A percentile compares a stretch with the other conserved stretches of the same genome.
Evolutionary conservation across 2,329 filamentous ascomycete genomes (phyloP).

Genomic region (Apiospora koreana): DNA sequence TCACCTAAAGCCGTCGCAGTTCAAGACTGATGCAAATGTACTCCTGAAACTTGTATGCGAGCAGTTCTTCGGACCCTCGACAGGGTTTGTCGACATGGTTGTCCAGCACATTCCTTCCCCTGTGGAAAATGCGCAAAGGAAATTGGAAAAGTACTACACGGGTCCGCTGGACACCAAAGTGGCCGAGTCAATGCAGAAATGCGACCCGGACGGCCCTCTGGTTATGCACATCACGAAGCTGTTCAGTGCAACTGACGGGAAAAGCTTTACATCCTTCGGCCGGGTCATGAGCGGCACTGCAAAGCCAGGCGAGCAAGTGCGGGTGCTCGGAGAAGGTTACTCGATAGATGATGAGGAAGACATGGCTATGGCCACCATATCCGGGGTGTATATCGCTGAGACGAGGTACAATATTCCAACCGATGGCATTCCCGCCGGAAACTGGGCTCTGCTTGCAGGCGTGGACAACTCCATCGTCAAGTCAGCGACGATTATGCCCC

Average conservation of each 20-base stretch:
- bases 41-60: conserved; percentile 88
- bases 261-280: conserved; percentile 85
- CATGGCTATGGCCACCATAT: conserved; percentile 84
- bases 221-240: conserved; percentile 93
- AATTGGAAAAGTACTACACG: conserved; percentile 87
- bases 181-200: conserved; percentile 76
- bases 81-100: conserved; percentile 95
- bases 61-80: conserved; percentile 90
- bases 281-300: conserved; percentile 92
- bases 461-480: conserved; percentile 99
- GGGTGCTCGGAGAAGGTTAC: conserved; percentile 93
- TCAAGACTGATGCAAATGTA: conserved; percentile 85
- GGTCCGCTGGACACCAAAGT: conserved; percentile 83
- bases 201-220: conserved; percentile 86
- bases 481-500: conserved; percentile 85
- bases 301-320: conserved; percentile 76
- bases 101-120: conserved; percentile 88
- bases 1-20: conserved; percentile 85
- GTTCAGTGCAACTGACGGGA: conserved; percentile 88
- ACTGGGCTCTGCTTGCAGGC: conserved; percentile 87
- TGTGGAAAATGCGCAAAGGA: conserved; percentile 71
- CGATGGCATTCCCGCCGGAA: conserved; percentile 90
- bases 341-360: conserved; percentile 97
- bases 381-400: conserved; percentile 86
- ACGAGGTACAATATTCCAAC: conserved; percentile 91